Evolutionary conservation across 441 rosid species (phyloP), one percentile per base, ranked within the genome.

Genomic region (Gossypium schwendimanii): DNA sequence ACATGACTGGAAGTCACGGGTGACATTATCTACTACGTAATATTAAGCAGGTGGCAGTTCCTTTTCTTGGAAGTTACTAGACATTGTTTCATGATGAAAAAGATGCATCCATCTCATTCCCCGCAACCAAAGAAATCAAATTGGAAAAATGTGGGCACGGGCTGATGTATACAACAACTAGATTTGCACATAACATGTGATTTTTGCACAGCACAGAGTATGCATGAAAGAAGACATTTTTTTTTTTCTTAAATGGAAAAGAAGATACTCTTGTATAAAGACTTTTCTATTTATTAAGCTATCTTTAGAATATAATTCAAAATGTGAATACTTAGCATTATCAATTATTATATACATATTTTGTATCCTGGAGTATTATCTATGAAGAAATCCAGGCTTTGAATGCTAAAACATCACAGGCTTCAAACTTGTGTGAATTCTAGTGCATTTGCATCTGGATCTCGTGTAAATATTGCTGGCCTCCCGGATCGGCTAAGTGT

Each of bases 401-500:
- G 60, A 31, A 18, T 33, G 66, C 44, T 31, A 14, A 60, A 28
- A 21, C 9, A 20, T 70, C 44, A 55, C 65, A 73, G 69, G 17
- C 58, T 31, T 82, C 79, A 49, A 60, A 92, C 82, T 80, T 92
- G 94, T 17, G 95, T 92, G 75, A 92, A 91, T 70, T 95, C 99
- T 1, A 95, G 78, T 62, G 99, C 98, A 78, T 92, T 95, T 75
- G 97, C 80, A 79, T 95, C 97, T 20, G 98, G 98, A 86, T 95
- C 99, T 73, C 89, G 81, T 4, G 89, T 86, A 75, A 95, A 95
- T 73, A 94, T 82, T 2, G 99, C 98, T 24, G 98, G 97, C 81
- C 99, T 86, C 39, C 98, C 98, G 0, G 97, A 94, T 72, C 62
- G 79, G 83, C 99, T 92, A 76, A 91, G 87, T 0, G 97, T 94